phyloP scores from a whole-genome alignment of 1,284 basidiomycete genomes.

The Fistulinella staudtii region DNA sequence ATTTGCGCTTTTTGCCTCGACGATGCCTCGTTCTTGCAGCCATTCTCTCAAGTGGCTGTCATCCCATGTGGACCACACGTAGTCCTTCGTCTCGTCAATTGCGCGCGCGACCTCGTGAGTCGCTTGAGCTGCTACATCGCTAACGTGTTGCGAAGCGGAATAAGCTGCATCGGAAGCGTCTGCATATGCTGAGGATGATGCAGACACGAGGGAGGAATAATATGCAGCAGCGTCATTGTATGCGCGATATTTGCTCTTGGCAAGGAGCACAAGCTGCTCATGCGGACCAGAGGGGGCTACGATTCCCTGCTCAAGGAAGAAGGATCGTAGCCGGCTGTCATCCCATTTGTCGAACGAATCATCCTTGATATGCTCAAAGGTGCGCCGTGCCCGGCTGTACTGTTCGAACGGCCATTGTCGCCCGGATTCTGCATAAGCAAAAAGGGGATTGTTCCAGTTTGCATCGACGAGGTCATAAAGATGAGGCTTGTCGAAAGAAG shows the following conservation, averaged over 20 bases:
- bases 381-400: slow-evolving; percentile 60
- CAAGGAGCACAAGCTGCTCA: slow-evolving; percentile 77
- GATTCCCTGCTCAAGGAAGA: slow-evolving; percentile 83
- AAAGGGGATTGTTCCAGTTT: slow-evolving; percentile 55
- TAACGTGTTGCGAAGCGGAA: slow-evolving; percentile 45
- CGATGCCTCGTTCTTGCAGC: slow-evolving; percentile 69
- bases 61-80: slow-evolving; percentile 85
- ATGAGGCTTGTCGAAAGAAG: slow-evolving; percentile 42
- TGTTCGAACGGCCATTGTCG: slow-evolving; percentile 57
- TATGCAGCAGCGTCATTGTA: slow-evolving; percentile 55
- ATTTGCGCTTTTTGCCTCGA: slow-evolving; percentile 62
- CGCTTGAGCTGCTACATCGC: slow-evolving; percentile 44
- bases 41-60: slow-evolving; percentile 69
- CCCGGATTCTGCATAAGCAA: slow-evolving; percentile 13
- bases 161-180: slow-evolving; percentile 25
- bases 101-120: slow-evolving; percentile 53
- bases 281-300: slow-evolving; percentile 74
- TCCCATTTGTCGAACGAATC: slow-evolving; percentile 73
- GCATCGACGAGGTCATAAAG: slow-evolving; percentile 55
- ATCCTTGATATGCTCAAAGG: slow-evolving; percentile 55
- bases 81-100: slow-evolving; percentile 78
- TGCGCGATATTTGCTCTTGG: slow-evolving; percentile 64
- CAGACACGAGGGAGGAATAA: slow-evolving; percentile 49
- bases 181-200: slow-evolving; percentile 53
- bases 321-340: slow-evolving; percentile 76